A percentile compares a stretch with the other conserved stretches of the same genome.
phyloP scores from a whole-genome alignment of 805 yeast genomes.

The Jamesozyma rosinii region DNA sequence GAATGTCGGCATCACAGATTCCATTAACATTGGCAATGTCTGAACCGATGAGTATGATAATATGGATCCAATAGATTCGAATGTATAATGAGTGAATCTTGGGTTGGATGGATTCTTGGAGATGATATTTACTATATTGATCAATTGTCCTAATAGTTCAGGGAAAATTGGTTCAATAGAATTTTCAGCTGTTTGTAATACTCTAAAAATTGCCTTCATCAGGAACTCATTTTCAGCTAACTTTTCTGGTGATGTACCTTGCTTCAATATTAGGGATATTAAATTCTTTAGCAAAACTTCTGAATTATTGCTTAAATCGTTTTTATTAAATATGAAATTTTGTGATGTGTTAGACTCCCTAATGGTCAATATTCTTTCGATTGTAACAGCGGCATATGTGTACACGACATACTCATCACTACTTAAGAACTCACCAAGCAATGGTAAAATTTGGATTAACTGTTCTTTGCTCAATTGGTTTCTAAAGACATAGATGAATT shows the following conservation, averaged over 20 bases:
- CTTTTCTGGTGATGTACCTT: constrained; percentile 68
- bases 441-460: constrained; percentile 67
- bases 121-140: constrained; percentile 60
- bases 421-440: constrained; percentile 60
- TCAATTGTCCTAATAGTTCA: constrained; percentile 51
- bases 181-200: constrained; percentile 64
- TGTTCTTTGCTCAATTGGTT: constrained; percentile 87
- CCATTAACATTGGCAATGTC: constrained; percentile 28
- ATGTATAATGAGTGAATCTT: constrained; percentile 78
- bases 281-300: constrained; percentile 55
- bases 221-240: constrained; percentile 90
- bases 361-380: constrained; percentile 78
- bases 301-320: constrained; percentile 58
- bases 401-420: constrained; percentile 70
- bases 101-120: constrained; percentile 93
- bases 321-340: constrained; percentile 55
- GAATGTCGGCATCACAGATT: constrained; percentile 54
- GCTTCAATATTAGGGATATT: constrained; percentile 54
- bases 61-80: constrained; percentile 77
- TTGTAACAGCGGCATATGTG: constrained; percentile 87
- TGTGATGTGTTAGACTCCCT: constrained; percentile 45
- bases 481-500: constrained; percentile 80
- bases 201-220: constrained; percentile 81
- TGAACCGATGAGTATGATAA: constrained; percentile 41
- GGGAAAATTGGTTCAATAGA: constrained; percentile 39